Evolutionary conservation across 2,329 filamentous ascomycete genomes (phyloP), one percentile per base, ranked within the genome.

Genomic region (Fusarium sp.): DNA sequence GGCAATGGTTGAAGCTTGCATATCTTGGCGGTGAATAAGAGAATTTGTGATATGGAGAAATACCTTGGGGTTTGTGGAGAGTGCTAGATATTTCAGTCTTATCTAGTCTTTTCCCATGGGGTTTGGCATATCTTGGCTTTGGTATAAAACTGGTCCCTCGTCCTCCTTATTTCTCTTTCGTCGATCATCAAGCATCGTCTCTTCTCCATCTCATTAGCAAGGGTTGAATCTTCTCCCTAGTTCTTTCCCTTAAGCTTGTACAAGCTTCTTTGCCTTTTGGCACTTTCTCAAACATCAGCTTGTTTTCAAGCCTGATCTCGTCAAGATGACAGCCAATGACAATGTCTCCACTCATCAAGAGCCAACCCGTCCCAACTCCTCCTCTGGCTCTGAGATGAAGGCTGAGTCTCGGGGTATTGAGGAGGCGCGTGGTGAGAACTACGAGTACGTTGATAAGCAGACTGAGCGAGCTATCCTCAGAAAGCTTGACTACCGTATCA

Each of bases 401-500:
- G 62, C 30, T 7, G 58, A 63, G 8, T 49, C 37, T 7, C 53
- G 49, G 11, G 26, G 72, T 26, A 6, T 77, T 26, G 73, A 75
- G 48, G 54, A 72, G 26, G 73, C 70, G 4, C 63, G 54, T 23
- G 66, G 54, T 18, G 60, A 64, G n/a, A 64, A 69, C 32, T 46
- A 57, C 38, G 63, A 73, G 48, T 66, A 50, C 53, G 70, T 77
- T 26, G 65, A 69, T 52, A 70, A 60, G 48, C 70, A 60, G 12
- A 66, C 65, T 9, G 75, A 77, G 62, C 60, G 65, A 20, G 60
- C 59, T 11, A 57, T 77, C 4, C 41, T 76, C 14, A 65, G 71
- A 66, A 80, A 81, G 68, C 67, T 80, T 2, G 78, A 80, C 56
- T 64, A 67, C 26, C 76, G 78, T n/a, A 79, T 80, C 30, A 71